Evolutionary conservation across 78 protist species (phyloP).

Genomic region (Chrysochromulina tobinii): DNA sequence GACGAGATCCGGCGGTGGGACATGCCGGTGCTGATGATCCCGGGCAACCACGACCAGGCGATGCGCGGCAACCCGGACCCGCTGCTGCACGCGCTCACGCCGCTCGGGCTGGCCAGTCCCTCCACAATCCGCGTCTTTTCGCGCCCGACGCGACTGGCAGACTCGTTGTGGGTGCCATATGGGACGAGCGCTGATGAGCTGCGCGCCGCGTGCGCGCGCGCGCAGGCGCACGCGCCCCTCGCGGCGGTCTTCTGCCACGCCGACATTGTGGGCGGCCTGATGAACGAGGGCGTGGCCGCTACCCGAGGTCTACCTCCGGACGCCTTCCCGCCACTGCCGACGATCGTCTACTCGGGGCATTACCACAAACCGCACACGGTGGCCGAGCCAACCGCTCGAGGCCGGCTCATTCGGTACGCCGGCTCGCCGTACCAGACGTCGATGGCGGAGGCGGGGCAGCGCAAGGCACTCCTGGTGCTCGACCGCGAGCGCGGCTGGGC

Average conservation of each 20-base stretch:
- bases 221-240: background rate
- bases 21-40: background rate
- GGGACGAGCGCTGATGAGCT: background rate
- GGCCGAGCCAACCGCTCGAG: background rate
- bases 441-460: constrained; percentile 3
- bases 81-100: constrained; percentile 23
- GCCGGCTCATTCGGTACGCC: background rate
- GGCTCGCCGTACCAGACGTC: constrained; percentile 17
- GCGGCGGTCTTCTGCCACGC: constrained; percentile 30
- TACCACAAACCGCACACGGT: constrained; percentile 19
- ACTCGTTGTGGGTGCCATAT: background rate
- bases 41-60: constrained; percentile 24
- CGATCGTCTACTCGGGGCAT: background rate
- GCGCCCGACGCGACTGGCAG: background rate
- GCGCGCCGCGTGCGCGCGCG: background rate
- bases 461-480: constrained; percentile 9
- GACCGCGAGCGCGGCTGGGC: background rate
- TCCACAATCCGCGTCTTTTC: background rate
- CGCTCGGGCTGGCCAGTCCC: background rate
- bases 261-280: background rate
- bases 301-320: background rate
- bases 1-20: background rate
- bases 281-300: background rate
- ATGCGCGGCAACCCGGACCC: background rate
- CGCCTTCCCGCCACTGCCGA: background rate